These are phyloP conservation scores for Trichoderma atrobrunneum DNA, from an alignment of 2,329 filamentous ascomycete species.

Conservation along the genomic window DNA sequence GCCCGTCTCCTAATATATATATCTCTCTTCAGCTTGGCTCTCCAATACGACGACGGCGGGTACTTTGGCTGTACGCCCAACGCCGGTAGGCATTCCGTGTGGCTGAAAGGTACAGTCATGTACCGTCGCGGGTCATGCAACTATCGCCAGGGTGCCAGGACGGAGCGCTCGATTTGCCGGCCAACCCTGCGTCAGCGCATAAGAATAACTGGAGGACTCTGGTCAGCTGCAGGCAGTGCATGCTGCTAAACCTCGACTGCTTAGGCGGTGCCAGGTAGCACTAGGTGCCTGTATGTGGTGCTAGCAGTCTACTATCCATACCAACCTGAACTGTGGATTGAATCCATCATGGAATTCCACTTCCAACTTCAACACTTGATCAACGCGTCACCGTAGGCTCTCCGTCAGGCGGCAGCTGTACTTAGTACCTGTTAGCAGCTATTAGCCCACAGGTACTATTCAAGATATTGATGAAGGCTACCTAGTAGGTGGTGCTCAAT, in stretches of 20 bases:
- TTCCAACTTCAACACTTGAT: background rate
- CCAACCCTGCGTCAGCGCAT: background rate
- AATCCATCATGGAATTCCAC: background rate
- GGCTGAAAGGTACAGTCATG: conserved; percentile 2
- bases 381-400: background rate
- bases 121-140: background rate
- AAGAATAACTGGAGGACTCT: background rate
- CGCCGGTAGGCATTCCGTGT: background rate
- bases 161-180: background rate
- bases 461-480: too few species aligned
- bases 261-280: background rate
- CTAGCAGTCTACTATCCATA: background rate
- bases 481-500: background rate
- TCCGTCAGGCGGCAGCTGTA: background rate
- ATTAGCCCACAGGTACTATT: too few species aligned
- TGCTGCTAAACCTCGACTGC: background rate
- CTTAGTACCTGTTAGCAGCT: too few species aligned
- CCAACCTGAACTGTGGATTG: background rate
- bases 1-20: conserved; percentile 4
- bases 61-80: background rate
- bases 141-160: background rate
- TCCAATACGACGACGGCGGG: background rate
- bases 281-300: background rate
- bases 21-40: background rate
- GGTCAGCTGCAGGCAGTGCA: conserved; percentile 19